A percentile compares a stretch with the other conserved stretches of the same genome.
These are phyloP conservation scores for Shiraia sp. DNA, from an alignment of 2,329 filamentous ascomycete genomes.

Conservation along the genomic window DNA sequence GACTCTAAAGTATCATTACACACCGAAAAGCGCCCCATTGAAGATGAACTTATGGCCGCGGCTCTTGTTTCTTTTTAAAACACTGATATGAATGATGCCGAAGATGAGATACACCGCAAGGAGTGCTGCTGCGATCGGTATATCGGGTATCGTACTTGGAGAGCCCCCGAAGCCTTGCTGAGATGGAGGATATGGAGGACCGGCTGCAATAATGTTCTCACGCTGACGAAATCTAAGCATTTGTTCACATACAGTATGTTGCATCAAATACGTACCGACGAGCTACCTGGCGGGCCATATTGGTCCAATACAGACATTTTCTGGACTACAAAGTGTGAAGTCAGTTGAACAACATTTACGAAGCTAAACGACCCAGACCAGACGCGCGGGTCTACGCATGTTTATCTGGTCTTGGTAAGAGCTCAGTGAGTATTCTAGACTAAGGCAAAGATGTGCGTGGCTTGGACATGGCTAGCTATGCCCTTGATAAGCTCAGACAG, in stretches of 20 bases:
- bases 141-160: conserved; percentile 42
- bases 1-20: neutral
- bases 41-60: conserved; percentile 51
- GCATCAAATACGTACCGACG: neutral
- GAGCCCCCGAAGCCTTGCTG: conserved; percentile 32
- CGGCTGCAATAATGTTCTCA: conserved; percentile 4
- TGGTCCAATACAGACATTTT: conserved; percentile 14
- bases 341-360: conserved; percentile 4
- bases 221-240: conserved; percentile 12
- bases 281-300: conserved; percentile 10
- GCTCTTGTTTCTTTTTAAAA: conserved; percentile 45
- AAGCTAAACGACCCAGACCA: conserved; percentile 11
- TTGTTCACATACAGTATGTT: neutral
- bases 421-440: conserved; percentile 12
- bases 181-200: conserved; percentile 37
- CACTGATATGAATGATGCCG: conserved; percentile 47
- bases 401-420: conserved; percentile 24
- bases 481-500: conserved; percentile 20
- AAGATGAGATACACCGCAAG: conserved; percentile 47
- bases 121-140: conserved; percentile 48
- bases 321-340: conserved; percentile 5
- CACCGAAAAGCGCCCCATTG: conserved; percentile 48
- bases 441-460: conserved; percentile 18
- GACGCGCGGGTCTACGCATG: conserved; percentile 8
- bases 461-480: conserved; percentile 16